Evolutionary conservation across 495 filamentous ascomycete genomes (phyloP), one percentile per base, ranked within the genome.

Genomic region (Trichoderma virens): DNA sequence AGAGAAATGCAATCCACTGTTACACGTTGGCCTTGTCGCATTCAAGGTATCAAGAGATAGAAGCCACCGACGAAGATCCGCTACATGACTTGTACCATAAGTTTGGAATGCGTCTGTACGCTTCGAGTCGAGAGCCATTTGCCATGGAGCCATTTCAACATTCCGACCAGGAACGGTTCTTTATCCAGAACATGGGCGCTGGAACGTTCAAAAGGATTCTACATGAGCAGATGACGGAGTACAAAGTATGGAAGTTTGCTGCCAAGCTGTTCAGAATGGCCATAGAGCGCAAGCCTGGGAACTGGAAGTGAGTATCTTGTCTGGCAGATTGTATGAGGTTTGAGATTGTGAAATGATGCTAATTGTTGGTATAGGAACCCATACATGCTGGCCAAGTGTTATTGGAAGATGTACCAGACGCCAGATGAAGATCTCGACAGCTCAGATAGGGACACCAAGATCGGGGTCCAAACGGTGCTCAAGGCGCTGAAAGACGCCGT

Each of bases 351-450:
- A 18, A 1, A 13, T 11, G 16, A 14, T 31, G 56, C 35, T 63
- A 27, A 20, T 6, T 61, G 60, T 11, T 32, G 8, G 14, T 27
- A 34, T 68, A 90, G 87, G 72, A 90, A 88, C 66, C 86, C 89
- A 59, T 98, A 93, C 72, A 93, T 93, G 85, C 85, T 92, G 11
- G 90, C 89, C 43, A 99, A 99, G 78, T 96, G 92, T 70, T 80
- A 93, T 31, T 97, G 93, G 88, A 99, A 98, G 75, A 95, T 98
- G 89, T 88, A 86, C 69, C 75, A 79, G 60, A 87, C 81, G 65
- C 82, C 80, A 16, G 76, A 78, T 8, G 82, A 86, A 70, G 67
- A 80, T 65, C 70, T 83, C 70, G 70, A 85, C 66, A 65, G 73
- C 61, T 70, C 82, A 74, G 75, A 71, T 16, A 76, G 69, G 38